Conservation (phyloP, 805 yeast species). For the Zygoascus tannicola region DNA sequence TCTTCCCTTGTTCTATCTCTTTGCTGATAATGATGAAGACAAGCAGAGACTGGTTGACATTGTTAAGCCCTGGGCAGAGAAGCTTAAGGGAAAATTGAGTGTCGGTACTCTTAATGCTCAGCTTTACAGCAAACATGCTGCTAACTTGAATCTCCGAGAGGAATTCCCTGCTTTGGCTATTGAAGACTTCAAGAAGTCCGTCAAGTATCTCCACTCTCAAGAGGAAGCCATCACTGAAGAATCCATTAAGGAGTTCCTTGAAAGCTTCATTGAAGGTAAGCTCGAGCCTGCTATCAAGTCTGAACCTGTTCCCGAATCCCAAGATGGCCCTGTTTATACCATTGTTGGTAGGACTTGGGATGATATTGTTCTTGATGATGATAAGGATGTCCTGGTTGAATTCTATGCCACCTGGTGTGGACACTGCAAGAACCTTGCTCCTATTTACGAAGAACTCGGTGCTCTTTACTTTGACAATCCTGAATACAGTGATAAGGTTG, state of each 20-base stretch:
- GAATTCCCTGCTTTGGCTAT: constrained; percentile 86
- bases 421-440: constrained; percentile 82
- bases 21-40: constrained; percentile 63
- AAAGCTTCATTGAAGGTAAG: constrained; percentile 53
- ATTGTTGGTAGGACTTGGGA: constrained; percentile 82
- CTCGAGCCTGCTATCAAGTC: constrained; percentile 70
- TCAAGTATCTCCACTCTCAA: constrained; percentile 74
- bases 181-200: constrained; percentile 59
- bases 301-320: constrained; percentile 76
- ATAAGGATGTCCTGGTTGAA: constrained; percentile 68
- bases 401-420: constrained; percentile 99
- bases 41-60: constrained; percentile 44
- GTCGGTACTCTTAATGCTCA: constrained; percentile 83
- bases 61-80: constrained; percentile 58
- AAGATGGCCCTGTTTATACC: constrained; percentile 58
- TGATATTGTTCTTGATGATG: constrained; percentile 50
- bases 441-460: constrained; percentile 80
- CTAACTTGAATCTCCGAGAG: constrained; percentile 71
- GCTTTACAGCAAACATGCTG: constrained; percentile 77
- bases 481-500: constrained; percentile 43
- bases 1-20: constrained; percentile 79
- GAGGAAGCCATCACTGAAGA: constrained; percentile 39
- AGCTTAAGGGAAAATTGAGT: constrained; percentile 69
- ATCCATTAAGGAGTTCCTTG: constrained; percentile 53
- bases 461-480: constrained; percentile 47